Conservation (phyloP, 2,329 filamentous ascomycete genomes). For the Albifimbria verrucaria region DNA sequence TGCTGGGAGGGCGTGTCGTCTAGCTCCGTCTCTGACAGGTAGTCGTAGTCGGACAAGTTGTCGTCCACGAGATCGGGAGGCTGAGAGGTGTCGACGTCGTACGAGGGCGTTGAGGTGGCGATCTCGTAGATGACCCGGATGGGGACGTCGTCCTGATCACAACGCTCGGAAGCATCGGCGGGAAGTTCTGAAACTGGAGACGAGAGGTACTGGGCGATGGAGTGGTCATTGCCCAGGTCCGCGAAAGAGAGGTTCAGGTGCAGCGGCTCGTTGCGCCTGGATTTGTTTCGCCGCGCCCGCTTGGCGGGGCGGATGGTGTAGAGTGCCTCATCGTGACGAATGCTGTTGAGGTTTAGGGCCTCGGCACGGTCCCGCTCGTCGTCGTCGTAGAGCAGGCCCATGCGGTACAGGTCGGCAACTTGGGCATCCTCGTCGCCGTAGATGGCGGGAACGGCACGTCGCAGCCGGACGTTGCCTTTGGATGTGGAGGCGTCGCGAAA, state of each 20-base stretch:
- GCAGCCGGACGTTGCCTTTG: slow-evolving; percentile 25
- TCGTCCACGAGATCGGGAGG: slow-evolving; percentile 32
- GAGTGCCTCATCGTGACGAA: slow-evolving; percentile 32
- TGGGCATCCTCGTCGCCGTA: slow-evolving; percentile 27
- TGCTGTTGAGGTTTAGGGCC: slow-evolving; percentile 35
- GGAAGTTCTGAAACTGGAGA: slow-evolving; percentile 13
- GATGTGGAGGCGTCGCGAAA: slow-evolving; percentile 39
- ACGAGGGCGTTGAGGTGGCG: slow-evolving; percentile 25
- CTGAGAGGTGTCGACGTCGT: slow-evolving; percentile 32
- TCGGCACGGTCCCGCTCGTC: slow-evolving; percentile 29
- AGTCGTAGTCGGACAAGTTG: slow-evolving; percentile 32
- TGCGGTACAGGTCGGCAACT: slow-evolving; percentile 38
- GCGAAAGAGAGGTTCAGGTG: slow-evolving; percentile 40
- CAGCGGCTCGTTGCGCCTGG: slow-evolving; percentile 21
- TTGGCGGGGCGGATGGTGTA: slow-evolving; percentile 35
- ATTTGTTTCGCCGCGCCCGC: slow-evolving; percentile 24
- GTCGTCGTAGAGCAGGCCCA: slow-evolving; percentile 44
- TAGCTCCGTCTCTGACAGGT: slow-evolving; percentile 32
- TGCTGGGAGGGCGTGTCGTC: slow-evolving; percentile 27
- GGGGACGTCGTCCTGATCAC: slow-evolving; percentile 22
- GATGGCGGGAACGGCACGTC: slow-evolving; percentile 13
- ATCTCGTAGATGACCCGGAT: slow-evolving; percentile 39
- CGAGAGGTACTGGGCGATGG: slow-evolving; percentile 33
- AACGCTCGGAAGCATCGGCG: slow-evolving; percentile 13
- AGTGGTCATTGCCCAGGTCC: slow-evolving; percentile 36